Conservation (phyloP, 495 filamentous ascomycete species). For the Hamigera avellanea region DNA sequence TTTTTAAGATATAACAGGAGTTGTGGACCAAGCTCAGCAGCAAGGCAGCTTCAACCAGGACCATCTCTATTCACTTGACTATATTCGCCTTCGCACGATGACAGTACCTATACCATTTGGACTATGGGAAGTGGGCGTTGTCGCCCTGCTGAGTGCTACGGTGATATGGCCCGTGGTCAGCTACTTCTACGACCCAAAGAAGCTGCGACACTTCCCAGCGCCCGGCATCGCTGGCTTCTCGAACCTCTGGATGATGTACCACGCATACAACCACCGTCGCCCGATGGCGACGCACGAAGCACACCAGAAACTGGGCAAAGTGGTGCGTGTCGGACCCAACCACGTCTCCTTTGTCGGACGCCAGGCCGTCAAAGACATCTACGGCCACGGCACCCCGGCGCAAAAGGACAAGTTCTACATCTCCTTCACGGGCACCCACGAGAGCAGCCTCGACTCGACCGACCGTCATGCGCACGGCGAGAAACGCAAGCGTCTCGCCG, state of each 20-base stretch:
- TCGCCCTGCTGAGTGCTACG: too few species aligned
- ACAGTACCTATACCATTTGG: too few species aligned
- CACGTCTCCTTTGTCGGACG: slow-evolving; percentile 34
- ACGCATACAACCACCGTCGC: slow-evolving; percentile 13
- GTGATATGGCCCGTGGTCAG: neutral
- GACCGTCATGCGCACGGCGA: slow-evolving; percentile 35
- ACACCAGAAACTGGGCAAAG: slow-evolving; percentile 30
- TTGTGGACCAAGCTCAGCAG: too few species aligned
- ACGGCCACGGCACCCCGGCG: slow-evolving; percentile 40
- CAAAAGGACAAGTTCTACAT: slow-evolving; percentile 37
- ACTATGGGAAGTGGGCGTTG: too few species aligned
- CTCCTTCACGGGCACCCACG: slow-evolving; percentile 26
- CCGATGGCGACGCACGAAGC: slow-evolving; percentile 17
- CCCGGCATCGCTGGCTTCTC: neutral
- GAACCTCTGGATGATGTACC: slow-evolving; percentile 2
- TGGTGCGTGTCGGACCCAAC: slow-evolving; percentile 43
- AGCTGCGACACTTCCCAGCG: slow-evolving; percentile 1
- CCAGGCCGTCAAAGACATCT: slow-evolving; percentile 43
- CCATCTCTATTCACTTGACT: too few species aligned
- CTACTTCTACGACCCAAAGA: slow-evolving; percentile 3
- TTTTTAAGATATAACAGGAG: too few species aligned
- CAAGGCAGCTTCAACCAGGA: too few species aligned
- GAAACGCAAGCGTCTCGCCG: slow-evolving; percentile 39
- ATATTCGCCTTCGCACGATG: too few species aligned
- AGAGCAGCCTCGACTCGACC: slow-evolving; percentile 35